These are phyloP conservation scores for Gloeopeniophorella convolvens DNA, from an alignment of 768 basidiomycete species.

Conservation along the genomic window DNA sequence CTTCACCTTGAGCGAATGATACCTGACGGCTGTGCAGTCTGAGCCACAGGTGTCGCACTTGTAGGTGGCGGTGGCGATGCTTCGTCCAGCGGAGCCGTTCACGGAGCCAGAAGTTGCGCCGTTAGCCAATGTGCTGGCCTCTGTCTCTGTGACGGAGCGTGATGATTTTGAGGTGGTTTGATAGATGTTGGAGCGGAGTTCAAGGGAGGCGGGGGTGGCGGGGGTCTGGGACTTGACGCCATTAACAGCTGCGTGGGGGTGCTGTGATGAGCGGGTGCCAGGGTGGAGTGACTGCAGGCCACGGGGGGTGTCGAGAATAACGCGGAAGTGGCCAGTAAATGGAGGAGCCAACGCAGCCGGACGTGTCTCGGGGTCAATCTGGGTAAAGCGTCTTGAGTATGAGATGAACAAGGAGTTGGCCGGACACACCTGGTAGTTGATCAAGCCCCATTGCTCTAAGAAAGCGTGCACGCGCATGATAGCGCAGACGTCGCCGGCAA, in stretches of 20 bases:
- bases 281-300: constrained; percentile 92
- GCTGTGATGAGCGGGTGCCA: constrained; percentile 54
- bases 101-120: constrained; percentile 41
- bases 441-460: constrained; percentile 96
- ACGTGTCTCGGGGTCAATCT: constrained; percentile 97
- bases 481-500: constrained; percentile 97
- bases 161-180: constrained; percentile 84
- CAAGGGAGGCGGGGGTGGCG: constrained; percentile 65
- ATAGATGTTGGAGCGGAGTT: constrained; percentile 83
- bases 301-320: constrained; percentile 93
- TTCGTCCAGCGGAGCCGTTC: constrained; percentile 31
- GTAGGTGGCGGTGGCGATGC: constrained; percentile 44
- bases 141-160: constrained; percentile 55
- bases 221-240: constrained; percentile 37
- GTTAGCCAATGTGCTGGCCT: constrained; percentile 61
- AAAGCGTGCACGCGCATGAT: constrained; percentile 99
- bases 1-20: constrained; percentile 90
- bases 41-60: constrained; percentile 93
- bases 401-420: neutral
- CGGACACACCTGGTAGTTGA: constrained; percentile 89
- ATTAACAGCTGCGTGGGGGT: constrained; percentile 37
- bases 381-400: constrained; percentile 12
- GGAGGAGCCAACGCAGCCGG: constrained; percentile 93
- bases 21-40: constrained; percentile 83
- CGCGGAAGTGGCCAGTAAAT: constrained; percentile 98